Base-by-base conservation (phyloP, 148 eudicot species). In the Polygonum maritimum region DNA sequence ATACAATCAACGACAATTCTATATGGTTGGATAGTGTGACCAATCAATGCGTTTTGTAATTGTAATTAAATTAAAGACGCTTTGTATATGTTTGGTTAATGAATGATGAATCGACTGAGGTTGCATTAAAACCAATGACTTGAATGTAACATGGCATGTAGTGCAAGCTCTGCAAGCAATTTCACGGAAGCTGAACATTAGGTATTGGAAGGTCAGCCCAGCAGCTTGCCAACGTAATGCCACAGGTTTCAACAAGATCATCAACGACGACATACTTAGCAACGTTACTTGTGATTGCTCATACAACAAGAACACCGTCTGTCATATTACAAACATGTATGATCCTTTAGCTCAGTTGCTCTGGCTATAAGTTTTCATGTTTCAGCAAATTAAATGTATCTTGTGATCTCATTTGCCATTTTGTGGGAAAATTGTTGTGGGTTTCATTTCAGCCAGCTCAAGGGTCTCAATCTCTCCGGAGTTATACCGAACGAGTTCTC, bases 261-360 rank as follows among this genome's bases (percentile, higher is more conserved):
- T 54, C 3, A 63, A 7, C 40, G 1, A 33, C 2, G 47, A 63
- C 13, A 75, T 77, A 52, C 13, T 76, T 18, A 88, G 89, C 85
- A 79, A 80, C 11, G 83, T 92, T 10, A 85, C 86, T 36, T 93
- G 98, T 79, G 73, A 88, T 77, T 88, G 94, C 86, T 67, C 88
- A 16, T 87, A 81, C 60, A 82, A 73, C 74, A 76, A 65, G 51
- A 69, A 49, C 80, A 81, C 80, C 22, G 82, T 88, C 69, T 89
- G 96, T 85, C 98, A 93, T 76, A 88, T 91, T 77, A 89, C 92
- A 41, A 71, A 83, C 72, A 88, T 89, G 97, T 91, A 89, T 57
- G 86, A 18, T 73, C 47, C 73, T 60, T 38, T n/a, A n/a, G 69
- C 9, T 18, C 15, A 12, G 0, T 7, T 67, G 19, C 41, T 38